Evolutionary conservation across 2,329 filamentous ascomycete genomes (phyloP).

Genomic region (Beauveria rudraprayagi): DNA sequence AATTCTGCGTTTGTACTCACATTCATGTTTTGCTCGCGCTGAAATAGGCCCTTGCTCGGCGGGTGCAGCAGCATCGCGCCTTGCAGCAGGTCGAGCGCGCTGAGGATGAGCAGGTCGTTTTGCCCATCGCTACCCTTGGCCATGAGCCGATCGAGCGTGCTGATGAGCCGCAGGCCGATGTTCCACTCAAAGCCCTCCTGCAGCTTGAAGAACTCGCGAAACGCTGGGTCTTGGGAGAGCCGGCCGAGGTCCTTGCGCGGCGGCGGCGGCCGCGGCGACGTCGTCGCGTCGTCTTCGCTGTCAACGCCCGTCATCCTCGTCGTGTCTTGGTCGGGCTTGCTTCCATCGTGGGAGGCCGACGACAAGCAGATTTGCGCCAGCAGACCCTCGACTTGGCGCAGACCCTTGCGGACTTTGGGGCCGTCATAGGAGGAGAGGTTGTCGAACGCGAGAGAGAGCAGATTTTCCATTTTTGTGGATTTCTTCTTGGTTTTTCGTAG

Average conservation of each 20-base stretch:
- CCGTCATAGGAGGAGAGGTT: constrained; percentile 90
- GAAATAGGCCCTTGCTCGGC: constrained; percentile 78
- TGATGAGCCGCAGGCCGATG: constrained; percentile 76
- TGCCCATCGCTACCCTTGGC: constrained; percentile 74
- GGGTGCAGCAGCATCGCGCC: constrained; percentile 83
- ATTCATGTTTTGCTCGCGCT: constrained; percentile 90
- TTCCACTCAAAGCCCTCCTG: constrained; percentile 99
- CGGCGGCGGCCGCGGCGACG: constrained; percentile 20
- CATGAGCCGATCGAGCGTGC: constrained; percentile 77
- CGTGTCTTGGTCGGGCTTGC: too few species aligned
- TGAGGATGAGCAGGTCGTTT: constrained; percentile 82
- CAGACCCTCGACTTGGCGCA: constrained; percentile 88
- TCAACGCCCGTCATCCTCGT: constrained; percentile 14
- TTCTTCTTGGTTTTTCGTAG: constrained; percentile 1
- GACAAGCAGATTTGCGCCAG: constrained; percentile 88
- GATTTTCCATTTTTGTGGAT: constrained; percentile 64
- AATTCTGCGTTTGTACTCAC: constrained; percentile 33
- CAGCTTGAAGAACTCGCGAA: constrained; percentile 90
- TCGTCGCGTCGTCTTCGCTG: constrained; percentile 22
- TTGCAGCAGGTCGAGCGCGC: constrained; percentile 81
- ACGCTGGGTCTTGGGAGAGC: constrained; percentile 75
- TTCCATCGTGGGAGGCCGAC: neutral
- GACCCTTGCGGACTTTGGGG: constrained; percentile 82
- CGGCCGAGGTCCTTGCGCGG: constrained; percentile 57
- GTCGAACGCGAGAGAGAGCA: constrained; percentile 89